Evolutionary conservation across 306 rosid genomes (phyloP).

Genomic region (Hylodesmum podocarpum): DNA sequence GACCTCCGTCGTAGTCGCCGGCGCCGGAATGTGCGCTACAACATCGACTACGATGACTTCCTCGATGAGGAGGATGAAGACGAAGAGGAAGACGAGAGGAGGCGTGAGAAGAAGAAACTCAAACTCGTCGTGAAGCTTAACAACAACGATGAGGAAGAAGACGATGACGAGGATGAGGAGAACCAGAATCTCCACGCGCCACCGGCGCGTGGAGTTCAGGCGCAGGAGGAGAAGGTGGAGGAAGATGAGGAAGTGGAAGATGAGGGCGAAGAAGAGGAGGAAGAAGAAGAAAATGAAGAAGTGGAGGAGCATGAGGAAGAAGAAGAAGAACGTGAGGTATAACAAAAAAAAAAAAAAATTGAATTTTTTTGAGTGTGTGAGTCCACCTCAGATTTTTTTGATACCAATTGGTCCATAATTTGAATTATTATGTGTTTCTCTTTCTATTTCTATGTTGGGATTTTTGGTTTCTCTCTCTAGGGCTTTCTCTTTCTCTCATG

Average conservation of each 20-base stretch:
- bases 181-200: no score
- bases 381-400: slow-evolving; percentile 59
- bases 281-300: slow-evolving; percentile 34
- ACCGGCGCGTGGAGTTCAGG: slow-evolving; percentile 45
- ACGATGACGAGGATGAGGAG: slow-evolving; percentile 55
- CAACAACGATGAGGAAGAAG: slow-evolving; percentile 54
- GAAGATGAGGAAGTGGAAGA: slow-evolving; percentile 37
- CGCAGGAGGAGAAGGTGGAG: slow-evolving; percentile 39
- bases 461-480: slow-evolving; percentile 45
- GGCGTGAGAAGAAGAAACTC: slow-evolving; percentile 81
- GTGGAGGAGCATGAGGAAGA: slow-evolving; percentile 42
- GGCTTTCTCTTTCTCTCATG: slow-evolving; percentile 45
- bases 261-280: slow-evolving; percentile 18
- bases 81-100: slow-evolving; percentile 73
- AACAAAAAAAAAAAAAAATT: no score
- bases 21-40: slow-evolving; percentile 83
- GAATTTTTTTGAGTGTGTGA: neutral
- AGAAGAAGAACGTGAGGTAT: slow-evolving; percentile 68
- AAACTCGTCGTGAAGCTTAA: slow-evolving; percentile 85
- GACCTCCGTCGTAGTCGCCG: slow-evolving; percentile 89
- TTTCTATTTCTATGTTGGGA: slow-evolving; percentile 16
- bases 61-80: slow-evolving; percentile 71
- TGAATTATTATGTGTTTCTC: slow-evolving; percentile 34
- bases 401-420: slow-evolving; percentile 63
- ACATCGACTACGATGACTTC: slow-evolving; percentile 83